Conservation (phyloP, 73 alveolate genomes). For the Paramecium primaurelia region DNA sequence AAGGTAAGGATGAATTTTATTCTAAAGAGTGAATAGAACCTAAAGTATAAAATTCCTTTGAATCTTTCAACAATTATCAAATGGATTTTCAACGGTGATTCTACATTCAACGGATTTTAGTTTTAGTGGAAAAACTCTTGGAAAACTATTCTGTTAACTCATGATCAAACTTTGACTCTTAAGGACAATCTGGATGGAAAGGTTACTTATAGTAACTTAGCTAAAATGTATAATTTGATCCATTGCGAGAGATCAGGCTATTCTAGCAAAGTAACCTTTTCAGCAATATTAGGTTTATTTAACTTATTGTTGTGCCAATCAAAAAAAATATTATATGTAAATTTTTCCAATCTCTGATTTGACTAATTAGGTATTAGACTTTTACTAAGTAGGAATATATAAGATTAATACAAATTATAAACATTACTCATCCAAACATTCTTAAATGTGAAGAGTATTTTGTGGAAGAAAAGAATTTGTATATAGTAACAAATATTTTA, state of each 20-base stretch:
- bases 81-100: not conserved
- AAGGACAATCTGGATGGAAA: constrained; percentile 4
- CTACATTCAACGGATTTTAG: not conserved
- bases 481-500: not conserved
- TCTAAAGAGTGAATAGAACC: not conserved
- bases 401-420: not conserved
- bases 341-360: not conserved
- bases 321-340: not conserved
- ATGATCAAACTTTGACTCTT: not conserved
- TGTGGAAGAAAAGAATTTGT: not conserved
- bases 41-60: not conserved
- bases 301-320: not conserved
- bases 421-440: not conserved
- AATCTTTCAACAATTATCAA: not conserved
- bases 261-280: not conserved
- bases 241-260: not conserved
- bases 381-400: not conserved
- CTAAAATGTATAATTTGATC: not conserved
- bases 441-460: not conserved
- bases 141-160: not conserved
- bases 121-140: not conserved
- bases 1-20: not conserved
- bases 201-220: not conserved
- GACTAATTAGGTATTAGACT: not conserved
- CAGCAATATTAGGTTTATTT: not conserved